Evolutionary conservation across 768 basidiomycete genomes (phyloP), one percentile per base, ranked within the genome.

Genomic region (Wakefieldia striispora): DNA sequence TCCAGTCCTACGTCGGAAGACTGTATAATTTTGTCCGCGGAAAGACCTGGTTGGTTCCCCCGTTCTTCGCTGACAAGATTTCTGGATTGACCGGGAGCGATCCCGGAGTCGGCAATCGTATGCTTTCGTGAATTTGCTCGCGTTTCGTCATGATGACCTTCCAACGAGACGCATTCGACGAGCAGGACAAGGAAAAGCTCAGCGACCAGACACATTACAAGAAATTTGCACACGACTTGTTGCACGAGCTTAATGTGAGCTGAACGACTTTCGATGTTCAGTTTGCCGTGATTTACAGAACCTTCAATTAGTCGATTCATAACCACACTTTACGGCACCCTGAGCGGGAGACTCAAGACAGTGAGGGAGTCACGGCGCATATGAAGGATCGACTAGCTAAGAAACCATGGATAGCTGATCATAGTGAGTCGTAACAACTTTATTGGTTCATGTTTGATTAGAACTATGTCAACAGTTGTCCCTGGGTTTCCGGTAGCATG

Each of bases 401-500:
- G 60, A 83, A 78, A 57, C 81, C 82, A 2, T 76, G 76, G 73
- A 85, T 86, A 54, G 77, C 79, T 9, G 78, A 84, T 36, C 68
- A 80, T 40, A 51, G 54, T 55, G 33, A 11, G 54, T 55, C 8
- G 19, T 20, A 11, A 8, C 12, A 21, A 9, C 8, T n/a, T 27
- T 21, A 21, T 34, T 21, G n/a, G 11, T 1, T 13, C n/a, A 14
- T 4, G 17, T 26, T 40, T 31, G 27, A 44, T 21, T 26, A 10
- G 13, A 49, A 16, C 37, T 21, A 4, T 48, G 2, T 33, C 20
- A 20, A 39, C n/a, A 55, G 54, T 84, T n/a, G 70, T 83, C 21
- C 82, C 84, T 12, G 68, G 77, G 40, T 86, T 84, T 55, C 68
- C 76, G 6, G 76, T 83, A 14, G 74, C 70, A 5, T 87, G 83